phyloP scores from a whole-genome alignment of 2,329 filamentous ascomycete genomes.

The Nannizziopsis barbatae region DNA sequence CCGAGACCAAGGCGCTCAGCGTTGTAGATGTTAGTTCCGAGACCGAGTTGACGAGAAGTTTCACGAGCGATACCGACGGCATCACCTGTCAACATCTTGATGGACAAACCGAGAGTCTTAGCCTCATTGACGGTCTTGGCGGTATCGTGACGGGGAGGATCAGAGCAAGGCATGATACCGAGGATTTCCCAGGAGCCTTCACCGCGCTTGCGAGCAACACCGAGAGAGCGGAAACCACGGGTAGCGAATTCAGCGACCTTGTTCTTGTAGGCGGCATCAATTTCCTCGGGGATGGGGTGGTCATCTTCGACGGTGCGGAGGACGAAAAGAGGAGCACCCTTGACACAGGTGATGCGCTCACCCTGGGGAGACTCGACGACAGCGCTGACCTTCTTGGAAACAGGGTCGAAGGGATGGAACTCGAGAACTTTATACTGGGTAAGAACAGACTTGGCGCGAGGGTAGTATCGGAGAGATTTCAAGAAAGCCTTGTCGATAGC shows the following conservation, averaged over 20 bases:
- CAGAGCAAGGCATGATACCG: conserved; percentile 88
- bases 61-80: conserved; percentile 87
- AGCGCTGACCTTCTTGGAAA: conserved; percentile 84
- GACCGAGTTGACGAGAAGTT: conserved; percentile 79
- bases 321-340: conserved; percentile 80
- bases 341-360: conserved; percentile 77
- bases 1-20: conserved; percentile 84
- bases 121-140: conserved; percentile 83
- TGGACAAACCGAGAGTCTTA: conserved; percentile 73
- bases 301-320: conserved; percentile 80
- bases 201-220: conserved; percentile 81
- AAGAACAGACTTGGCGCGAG: conserved; percentile 66
- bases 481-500: conserved; percentile 93
- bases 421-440: conserved; percentile 75
- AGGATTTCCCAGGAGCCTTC: conserved; percentile 79
- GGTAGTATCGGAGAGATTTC: conserved; percentile 72
- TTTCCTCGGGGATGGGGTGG: conserved; percentile 61
- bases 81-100: conserved; percentile 95
- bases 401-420: conserved; percentile 81
- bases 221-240: conserved; percentile 87
- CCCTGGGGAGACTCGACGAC: conserved; percentile 73
- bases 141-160: conserved; percentile 83
- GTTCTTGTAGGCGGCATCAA: conserved; percentile 80
- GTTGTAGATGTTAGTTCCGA: conserved; percentile 89
- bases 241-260: conserved; percentile 85